Conservation (phyloP, 306 rosid genomes). For the Cucumis cinereus region DNA sequence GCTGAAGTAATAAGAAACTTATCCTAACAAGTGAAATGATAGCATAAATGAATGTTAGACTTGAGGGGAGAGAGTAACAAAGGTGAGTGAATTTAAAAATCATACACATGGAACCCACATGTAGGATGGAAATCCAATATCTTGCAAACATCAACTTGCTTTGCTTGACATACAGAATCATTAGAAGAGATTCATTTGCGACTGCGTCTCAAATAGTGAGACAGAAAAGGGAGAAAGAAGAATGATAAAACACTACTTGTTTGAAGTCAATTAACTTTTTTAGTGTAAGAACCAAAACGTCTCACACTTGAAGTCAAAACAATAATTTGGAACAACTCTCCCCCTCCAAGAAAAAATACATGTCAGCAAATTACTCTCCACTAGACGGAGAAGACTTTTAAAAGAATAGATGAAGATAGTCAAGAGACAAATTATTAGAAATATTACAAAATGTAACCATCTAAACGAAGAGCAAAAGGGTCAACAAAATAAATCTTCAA, state of each 20-base stretch:
- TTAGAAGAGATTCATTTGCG: background rate
- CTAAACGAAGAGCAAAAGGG: background rate
- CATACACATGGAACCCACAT: background rate
- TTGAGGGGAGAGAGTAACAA: background rate
- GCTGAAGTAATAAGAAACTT: constrained; percentile 10
- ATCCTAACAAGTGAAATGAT: background rate
- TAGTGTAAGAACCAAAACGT: background rate
- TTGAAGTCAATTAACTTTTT: background rate
- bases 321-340: background rate
- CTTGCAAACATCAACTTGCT: background rate
- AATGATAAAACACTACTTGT: background rate
- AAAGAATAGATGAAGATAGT: background rate
- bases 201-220: background rate
- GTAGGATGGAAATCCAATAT: background rate
- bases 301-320: background rate
- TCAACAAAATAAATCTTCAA: background rate
- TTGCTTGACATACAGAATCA: background rate
- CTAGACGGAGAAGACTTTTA: background rate
- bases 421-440: background rate
- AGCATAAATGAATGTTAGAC: background rate
- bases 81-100: background rate
- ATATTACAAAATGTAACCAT: background rate
- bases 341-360: background rate
- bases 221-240: background rate
- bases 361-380: background rate